phyloP scores from a whole-genome alignment of 495 filamentous ascomycete genomes.

The Sabuloglossum arenarium region DNA sequence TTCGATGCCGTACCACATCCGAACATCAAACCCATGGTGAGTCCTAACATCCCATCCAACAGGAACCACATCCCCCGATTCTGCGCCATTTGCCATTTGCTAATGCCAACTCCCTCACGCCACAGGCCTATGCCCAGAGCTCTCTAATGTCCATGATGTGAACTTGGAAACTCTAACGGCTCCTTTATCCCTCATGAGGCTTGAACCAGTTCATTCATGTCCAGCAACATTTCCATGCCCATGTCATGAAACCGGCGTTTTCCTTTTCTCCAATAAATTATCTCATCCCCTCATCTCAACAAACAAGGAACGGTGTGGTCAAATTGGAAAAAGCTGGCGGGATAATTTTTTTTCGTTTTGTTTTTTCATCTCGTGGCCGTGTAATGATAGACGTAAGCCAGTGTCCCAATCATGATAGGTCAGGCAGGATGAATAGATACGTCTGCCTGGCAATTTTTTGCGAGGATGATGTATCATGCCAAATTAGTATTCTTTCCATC shows the following conservation, averaged over 20 bases:
- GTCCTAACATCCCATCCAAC: constrained; percentile 12
- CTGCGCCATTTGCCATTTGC: neutral
- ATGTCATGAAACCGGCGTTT: too few relatives aligned
- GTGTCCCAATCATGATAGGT: too few relatives aligned
- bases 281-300: neutral
- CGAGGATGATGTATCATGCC: too few relatives aligned
- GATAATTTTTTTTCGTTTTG: too few relatives aligned
- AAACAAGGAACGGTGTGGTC: constrained; percentile 22
- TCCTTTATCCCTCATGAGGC: neutral
- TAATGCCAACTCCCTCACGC: neutral
- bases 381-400: too few relatives aligned
- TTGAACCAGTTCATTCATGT: too few relatives aligned
- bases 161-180: neutral
- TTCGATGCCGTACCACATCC: constrained; percentile 96
- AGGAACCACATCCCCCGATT: neutral
- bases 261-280: neutral
- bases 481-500: too few relatives aligned
- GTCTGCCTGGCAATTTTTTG: too few relatives aligned
- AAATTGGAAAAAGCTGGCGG: too few relatives aligned
- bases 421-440: too few relatives aligned
- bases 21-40: constrained; percentile 82
- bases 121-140: constrained; percentile 1
- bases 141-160: constrained; percentile 6
- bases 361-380: too few relatives aligned
- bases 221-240: too few relatives aligned